These are phyloP conservation scores for Nicotiana paniculata DNA, from an alignment of 257 asterid species.

Conservation along the genomic window DNA sequence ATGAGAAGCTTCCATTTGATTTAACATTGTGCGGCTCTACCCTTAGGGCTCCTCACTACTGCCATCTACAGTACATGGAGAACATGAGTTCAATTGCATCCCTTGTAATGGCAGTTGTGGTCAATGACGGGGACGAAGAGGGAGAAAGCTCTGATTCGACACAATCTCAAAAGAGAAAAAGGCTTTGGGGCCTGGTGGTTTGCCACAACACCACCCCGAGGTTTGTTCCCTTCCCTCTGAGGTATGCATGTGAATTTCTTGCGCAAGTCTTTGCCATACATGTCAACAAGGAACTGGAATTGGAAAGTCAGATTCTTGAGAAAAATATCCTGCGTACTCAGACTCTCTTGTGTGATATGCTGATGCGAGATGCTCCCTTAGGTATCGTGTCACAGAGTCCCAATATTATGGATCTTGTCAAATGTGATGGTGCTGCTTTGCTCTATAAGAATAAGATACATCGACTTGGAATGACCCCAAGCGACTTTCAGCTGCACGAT, in stretches of 20 bases:
- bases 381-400: constrained; percentile 89
- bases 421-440: constrained; percentile 74
- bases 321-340: constrained; percentile 80
- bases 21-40: constrained; percentile 91
- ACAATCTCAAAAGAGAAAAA: constrained; percentile 52
- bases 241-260: constrained; percentile 95
- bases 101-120: constrained; percentile 86
- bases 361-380: constrained; percentile 75
- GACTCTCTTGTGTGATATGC: constrained; percentile 88
- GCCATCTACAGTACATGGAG: constrained; percentile 92
- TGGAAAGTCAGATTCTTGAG: constrained; percentile 75
- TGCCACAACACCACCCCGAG: constrained; percentile 90
- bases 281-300: constrained; percentile 79
- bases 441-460: constrained; percentile 49
- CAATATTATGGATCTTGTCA: constrained; percentile 82
- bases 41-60: constrained; percentile 83
- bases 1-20: constrained; percentile 66
- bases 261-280: constrained; percentile 90
- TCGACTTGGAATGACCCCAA: constrained; percentile 59
- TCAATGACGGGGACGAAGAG: constrained; percentile 77
- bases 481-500: constrained; percentile 62
- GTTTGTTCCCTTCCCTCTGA: constrained; percentile 91
- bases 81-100: constrained; percentile 93
- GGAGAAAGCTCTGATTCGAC: constrained; percentile 37
- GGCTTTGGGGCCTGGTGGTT: constrained; percentile 94